Conservation (phyloP, 768 basidiomycete species). For the Tulasnella sp. region DNA sequence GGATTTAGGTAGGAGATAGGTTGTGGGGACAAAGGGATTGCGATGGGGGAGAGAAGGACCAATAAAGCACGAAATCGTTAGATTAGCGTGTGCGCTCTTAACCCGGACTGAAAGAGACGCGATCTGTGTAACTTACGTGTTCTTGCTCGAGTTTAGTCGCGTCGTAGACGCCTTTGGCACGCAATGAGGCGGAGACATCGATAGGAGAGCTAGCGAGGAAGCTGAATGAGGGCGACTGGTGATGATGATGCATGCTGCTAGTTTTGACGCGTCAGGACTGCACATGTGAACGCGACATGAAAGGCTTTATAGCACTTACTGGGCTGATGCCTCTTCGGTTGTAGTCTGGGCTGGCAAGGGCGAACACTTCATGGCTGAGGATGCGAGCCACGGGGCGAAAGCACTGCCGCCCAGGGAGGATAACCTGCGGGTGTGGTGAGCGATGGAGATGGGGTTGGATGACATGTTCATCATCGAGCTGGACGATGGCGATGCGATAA, state of each 20-base stretch:
- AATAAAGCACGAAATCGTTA: no score
- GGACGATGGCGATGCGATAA: constrained; percentile 3
- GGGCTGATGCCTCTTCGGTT: neutral
- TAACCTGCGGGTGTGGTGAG: neutral
- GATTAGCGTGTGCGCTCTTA: no score
- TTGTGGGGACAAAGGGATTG: neutral
- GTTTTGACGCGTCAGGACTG: neutral
- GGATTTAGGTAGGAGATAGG: neutral
- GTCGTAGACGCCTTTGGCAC: neutral
- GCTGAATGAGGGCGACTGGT: no score
- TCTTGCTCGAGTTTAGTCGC: neutral
- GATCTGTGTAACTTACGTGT: neutral
- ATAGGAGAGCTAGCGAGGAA: no score
- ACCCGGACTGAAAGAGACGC: no score
- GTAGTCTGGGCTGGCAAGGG: neutral
- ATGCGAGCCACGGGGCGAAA: neutral
- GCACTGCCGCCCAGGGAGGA: neutral
- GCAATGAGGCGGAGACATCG: no score
- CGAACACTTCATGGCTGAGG: neutral
- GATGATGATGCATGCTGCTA: no score
- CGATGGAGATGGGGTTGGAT: constrained; percentile 3
- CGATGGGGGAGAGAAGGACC: neutral
- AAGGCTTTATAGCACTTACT: neutral
- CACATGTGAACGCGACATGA: neutral
- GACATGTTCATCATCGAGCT: constrained; percentile 2